Evolutionary conservation across 192 early-diverging fungal genomes (phyloP), one percentile per base, ranked within the genome.

Genomic region (Entomortierella lignicola): DNA sequence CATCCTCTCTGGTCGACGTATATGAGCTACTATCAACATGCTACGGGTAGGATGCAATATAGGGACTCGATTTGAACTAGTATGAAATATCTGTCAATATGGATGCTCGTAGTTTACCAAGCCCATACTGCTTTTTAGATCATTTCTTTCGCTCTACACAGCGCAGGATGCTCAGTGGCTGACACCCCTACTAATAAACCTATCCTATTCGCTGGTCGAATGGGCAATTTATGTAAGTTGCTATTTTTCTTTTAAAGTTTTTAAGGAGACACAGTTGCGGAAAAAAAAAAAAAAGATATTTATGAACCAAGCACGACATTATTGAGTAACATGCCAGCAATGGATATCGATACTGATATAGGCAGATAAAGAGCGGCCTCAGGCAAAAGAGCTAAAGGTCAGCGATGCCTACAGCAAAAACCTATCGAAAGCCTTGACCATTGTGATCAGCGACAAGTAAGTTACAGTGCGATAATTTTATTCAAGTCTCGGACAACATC

Each of bases 391-490:
- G 29, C 67, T 42, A 43, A 79, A 70, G 47, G 53, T 79, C 31
- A 79, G 67, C 26, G 75, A 79, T 15, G 75, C 68, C 11, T 82
- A 77, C 0, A 70, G 72, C 4, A 67, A 71, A 2, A 64, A 83
- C n/a, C 57, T 87, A 0, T 72, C 77, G 5, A 82, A 77, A 47
- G 66, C 75, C 2, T 82, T 87, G 61, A 85, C 82, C 37, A 80
- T 82, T 13, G 81, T 82, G 41, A 63, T 85, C 6, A 77, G 71
- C 8, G 86, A 87, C 66, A 79, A 77, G 81, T 82, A 77, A 31
- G 53, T 23, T 10, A 54, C n/a, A n/a, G n/a, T n/a, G n/a, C n/a
- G n/a, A n/a, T n/a, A n/a, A n/a, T n/a, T 50, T 4, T 50, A 50
- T 17, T 50, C 47, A n/a, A n/a, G n/a, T n/a, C n/a, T n/a, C n/a